phyloP scores from a whole-genome alignment of 1,139 yeast species.

The Pichia sp. region DNA sequence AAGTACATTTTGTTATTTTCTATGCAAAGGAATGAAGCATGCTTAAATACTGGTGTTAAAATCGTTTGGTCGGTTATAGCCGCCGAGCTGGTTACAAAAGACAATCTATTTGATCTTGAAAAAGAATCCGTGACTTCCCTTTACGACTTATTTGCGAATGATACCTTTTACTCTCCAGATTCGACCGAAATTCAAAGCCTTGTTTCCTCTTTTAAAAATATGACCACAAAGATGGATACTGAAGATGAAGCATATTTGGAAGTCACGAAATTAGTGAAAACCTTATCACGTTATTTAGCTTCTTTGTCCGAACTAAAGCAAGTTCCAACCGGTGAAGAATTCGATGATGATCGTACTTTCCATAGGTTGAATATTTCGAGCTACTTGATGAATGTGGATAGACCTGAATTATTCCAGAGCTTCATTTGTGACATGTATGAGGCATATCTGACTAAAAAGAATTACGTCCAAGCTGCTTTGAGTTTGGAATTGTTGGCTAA shows the following conservation, averaged over 20 bases:
- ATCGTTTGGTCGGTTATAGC: constrained; percentile 70
- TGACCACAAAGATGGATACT: constrained; percentile 48
- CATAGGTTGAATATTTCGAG: constrained; percentile 74
- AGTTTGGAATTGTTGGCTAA: constrained; percentile 74
- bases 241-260: constrained; percentile 63
- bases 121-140: constrained; percentile 59
- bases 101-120: constrained; percentile 56
- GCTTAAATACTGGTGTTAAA: constrained; percentile 63
- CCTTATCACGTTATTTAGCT: constrained; percentile 58
- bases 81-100: constrained; percentile 51
- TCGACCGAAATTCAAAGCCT: constrained; percentile 52
- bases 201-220: constrained; percentile 44
- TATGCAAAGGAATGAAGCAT: constrained; percentile 59
- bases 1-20: constrained; percentile 65
- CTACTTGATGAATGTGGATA: constrained; percentile 70
- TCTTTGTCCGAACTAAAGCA: constrained; percentile 64
- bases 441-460: constrained; percentile 54
- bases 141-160: constrained; percentile 59
- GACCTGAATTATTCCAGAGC: constrained; percentile 75
- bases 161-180: constrained; percentile 50
- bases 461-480: constrained; percentile 78
- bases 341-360: constrained; percentile 82
- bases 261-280: constrained; percentile 51
- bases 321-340: constrained; percentile 79
- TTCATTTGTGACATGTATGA: constrained; percentile 74